phyloP scores from a whole-genome alignment of 768 basidiomycete genomes.

The Panus rudis region DNA sequence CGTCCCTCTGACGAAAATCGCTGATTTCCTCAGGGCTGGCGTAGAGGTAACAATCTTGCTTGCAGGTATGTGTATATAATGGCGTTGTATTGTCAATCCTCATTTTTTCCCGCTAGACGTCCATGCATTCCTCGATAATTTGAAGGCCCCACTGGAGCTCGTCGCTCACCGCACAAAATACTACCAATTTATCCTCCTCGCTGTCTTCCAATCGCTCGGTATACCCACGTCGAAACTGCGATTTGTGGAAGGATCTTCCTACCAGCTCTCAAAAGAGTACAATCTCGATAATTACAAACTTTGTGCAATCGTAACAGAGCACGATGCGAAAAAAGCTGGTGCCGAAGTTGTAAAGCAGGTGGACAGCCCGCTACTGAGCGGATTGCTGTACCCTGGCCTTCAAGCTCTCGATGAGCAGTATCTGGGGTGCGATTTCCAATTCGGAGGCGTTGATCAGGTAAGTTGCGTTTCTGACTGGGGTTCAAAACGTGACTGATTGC shows the following conservation, averaged over 20 bases:
- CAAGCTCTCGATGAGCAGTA: conserved; percentile 98
- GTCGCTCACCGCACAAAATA: conserved; percentile 84
- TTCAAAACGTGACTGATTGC: not conserved
- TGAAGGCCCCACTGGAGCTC: conserved; percentile 92
- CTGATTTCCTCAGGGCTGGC: conserved; percentile 91
- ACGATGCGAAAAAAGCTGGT: conserved; percentile 97
- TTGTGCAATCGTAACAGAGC: conserved; percentile 86
- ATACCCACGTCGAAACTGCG: conserved; percentile 80
- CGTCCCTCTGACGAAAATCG: conserved; percentile 90
- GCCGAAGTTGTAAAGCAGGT: conserved; percentile 99
- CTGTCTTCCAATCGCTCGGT: conserved; percentile 83
- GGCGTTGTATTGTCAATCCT: not conserved
- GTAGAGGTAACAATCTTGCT: conserved; percentile 54
- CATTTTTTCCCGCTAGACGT: conserved; percentile 47
- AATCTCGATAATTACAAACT: conserved; percentile 92
- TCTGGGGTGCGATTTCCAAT: conserved; percentile 93
- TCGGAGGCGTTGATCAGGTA: conserved; percentile 96
- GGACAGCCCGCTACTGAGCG: conserved; percentile 83
- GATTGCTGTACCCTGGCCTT: conserved; percentile 90
- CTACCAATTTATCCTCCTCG: conserved; percentile 75
- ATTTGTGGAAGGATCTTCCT: conserved; percentile 87
- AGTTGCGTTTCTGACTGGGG: conserved; percentile 14
- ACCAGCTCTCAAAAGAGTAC: conserved; percentile 89
- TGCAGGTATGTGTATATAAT: conserved; percentile 12
- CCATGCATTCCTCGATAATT: conserved; percentile 95